A percentile compares a stretch with the other conserved stretches of the same genome.
These are phyloP conservation scores for Mycena floridula DNA, from an alignment of 768 basidiomycete species.

Conservation along the genomic window DNA sequence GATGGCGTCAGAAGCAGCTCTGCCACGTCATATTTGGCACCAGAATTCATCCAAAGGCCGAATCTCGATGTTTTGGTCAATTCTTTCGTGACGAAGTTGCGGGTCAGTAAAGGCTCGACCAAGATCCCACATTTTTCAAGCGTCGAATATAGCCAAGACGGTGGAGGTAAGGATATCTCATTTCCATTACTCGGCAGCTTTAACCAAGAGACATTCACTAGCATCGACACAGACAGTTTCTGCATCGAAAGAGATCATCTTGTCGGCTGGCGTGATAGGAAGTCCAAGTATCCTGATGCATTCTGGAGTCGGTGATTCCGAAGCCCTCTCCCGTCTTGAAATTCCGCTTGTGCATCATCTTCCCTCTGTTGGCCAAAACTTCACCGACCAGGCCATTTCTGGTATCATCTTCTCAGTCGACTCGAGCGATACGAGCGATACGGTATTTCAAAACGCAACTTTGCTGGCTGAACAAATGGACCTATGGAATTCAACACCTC, in stretches of 20 bases:
- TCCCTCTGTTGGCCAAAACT: slow-evolving; percentile 15
- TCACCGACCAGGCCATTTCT: slow-evolving; percentile 12
- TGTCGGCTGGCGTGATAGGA: slow-evolving; percentile 19
- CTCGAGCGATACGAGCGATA: slow-evolving; percentile 10
- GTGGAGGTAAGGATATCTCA: neutral
- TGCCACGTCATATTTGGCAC: slow-evolving; percentile 11
- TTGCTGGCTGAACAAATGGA: slow-evolving; percentile 2
- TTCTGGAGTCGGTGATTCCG: slow-evolving; percentile 14
- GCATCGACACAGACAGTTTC: slow-evolving; percentile 1
- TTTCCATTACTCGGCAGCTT: neutral
- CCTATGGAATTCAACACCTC: slow-evolving; percentile 12
- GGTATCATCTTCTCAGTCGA: slow-evolving; percentile 9
- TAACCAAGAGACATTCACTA: too few relatives aligned
- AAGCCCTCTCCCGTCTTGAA: slow-evolving; percentile 6
- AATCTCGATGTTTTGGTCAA: slow-evolving; percentile 13
- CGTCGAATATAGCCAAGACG: too few relatives aligned
- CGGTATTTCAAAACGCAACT: slow-evolving; percentile 7
- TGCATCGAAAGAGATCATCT: slow-evolving; percentile 16
- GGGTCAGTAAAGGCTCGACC: neutral
- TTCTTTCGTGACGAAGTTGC: slow-evolving; percentile 3
- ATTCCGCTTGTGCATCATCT: slow-evolving; percentile 11
- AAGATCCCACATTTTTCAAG: slow-evolving; percentile 4
- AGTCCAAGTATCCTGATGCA: slow-evolving; percentile 18
- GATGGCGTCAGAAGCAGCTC: slow-evolving; percentile 9
- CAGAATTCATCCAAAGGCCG: slow-evolving; percentile 6